Conservation (phyloP, 2,329 filamentous ascomycete genomes). For the Penicillium paneum region DNA sequence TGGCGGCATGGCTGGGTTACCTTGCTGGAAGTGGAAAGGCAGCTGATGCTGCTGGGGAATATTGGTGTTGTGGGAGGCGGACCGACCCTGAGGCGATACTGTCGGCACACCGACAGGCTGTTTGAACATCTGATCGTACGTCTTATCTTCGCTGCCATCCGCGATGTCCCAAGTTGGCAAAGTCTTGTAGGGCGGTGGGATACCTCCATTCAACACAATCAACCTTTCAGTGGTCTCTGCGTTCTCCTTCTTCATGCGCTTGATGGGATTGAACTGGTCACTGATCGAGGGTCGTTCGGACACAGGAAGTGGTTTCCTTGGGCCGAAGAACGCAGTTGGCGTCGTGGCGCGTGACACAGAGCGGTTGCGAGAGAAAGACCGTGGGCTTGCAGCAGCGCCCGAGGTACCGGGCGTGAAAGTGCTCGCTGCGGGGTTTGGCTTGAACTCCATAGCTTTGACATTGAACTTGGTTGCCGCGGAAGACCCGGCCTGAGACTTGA, state of each 20-base stretch:
- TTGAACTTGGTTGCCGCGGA: constrained; percentile 56
- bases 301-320: constrained; percentile 66
- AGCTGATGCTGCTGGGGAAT: constrained; percentile 80
- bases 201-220: constrained; percentile 74
- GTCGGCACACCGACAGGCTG: constrained; percentile 57
- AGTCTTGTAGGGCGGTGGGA: constrained; percentile 81
- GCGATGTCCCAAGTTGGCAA: constrained; percentile 77
- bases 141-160: constrained; percentile 69
- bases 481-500: constrained; percentile 52
- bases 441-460: constrained; percentile 70
- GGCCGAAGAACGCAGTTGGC: constrained; percentile 59
- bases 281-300: constrained; percentile 54
- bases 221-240: constrained; percentile 55
- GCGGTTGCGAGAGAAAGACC: constrained; percentile 55
- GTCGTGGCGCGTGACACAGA: constrained; percentile 48
- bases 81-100: constrained; percentile 67
- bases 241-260: constrained; percentile 67
- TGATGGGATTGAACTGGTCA: constrained; percentile 60
- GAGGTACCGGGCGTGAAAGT: constrained; percentile 74
- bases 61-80: constrained; percentile 58
- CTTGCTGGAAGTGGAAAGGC: constrained; percentile 76
- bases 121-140: constrained; percentile 78
- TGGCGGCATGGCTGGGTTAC: constrained; percentile 63
- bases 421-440: constrained; percentile 75
- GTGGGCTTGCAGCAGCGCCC: constrained; percentile 64